Evolutionary conservation across 2,329 filamentous ascomycete species (phyloP), one percentile per base, ranked within the genome.

Genomic region (Plectosphaerella cucumerina): DNA sequence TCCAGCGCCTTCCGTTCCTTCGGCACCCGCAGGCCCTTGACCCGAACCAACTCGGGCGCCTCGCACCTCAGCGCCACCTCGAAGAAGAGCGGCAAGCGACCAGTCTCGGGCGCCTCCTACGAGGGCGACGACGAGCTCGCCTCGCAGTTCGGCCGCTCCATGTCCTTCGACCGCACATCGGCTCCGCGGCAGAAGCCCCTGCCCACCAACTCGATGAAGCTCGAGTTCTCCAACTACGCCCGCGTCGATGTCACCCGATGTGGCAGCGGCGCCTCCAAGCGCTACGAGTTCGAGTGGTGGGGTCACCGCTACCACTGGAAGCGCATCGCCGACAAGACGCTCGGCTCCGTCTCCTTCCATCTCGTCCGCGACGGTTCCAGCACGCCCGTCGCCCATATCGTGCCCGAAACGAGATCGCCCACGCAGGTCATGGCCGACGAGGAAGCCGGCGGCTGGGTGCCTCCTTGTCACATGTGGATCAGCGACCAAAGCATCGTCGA

Each of bases 211-310:
- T 86, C 81, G 34, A 88, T 93, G 66, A 89, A 91, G 70, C 80
- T 99, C 33, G 93, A 97, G 66, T 99, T 97, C 66, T 95, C 90
- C 58, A 99, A 97, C 72, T 99, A 99, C 66, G 93, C 93, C 2
- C 90, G 94, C 60, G 84, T 97, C 39, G 89, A 96, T 57, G 73
- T 99, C 47, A 84, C 81, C 58, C 83, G 89, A 41, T 77, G 82
- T 21, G 87, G 87, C 15, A 73, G 79, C 47, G 85, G 82, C 58
- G 74, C 78, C 43, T 77, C 77, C 56, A 93, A 91, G 70, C 81
- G 84, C 55, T 97, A 97, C 67, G 89, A 91, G 50, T 97, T 96
- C 62, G 87, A 93, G 64, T 96, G 96, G 77, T 97, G 94, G 94
- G 90, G 90, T 22, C 81, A 86, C 59, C 80, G 76, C 50, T 97